Conservation (phyloP, 2,329 filamentous ascomycete genomes). For the Fusarium sambucinum region DNA sequence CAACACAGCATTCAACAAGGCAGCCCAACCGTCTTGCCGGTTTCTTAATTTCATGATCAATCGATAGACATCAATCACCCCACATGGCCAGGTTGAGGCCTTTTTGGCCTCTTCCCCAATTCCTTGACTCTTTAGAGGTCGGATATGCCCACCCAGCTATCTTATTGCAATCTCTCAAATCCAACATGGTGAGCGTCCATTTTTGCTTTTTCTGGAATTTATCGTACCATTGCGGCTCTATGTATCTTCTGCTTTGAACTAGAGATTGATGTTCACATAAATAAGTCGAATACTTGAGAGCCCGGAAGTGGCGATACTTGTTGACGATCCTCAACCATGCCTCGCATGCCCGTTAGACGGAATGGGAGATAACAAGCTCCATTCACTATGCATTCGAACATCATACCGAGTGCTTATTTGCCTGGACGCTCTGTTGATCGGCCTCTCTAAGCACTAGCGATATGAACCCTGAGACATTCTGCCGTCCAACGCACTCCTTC, state of each 20-base stretch:
- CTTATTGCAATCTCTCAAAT: constrained; percentile 12
- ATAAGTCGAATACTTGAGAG: constrained; percentile 23
- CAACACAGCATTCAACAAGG: constrained; percentile 20
- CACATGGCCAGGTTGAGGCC: constrained; percentile 20
- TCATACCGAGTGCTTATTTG: constrained; percentile 9
- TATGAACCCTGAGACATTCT: constrained; percentile 21
- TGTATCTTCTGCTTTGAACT: constrained; percentile 6
- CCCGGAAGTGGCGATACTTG: constrained; percentile 11
- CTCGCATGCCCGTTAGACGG: constrained; percentile 1
- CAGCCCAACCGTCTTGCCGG: constrained; percentile 30
- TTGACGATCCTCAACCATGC: constrained; percentile 14
- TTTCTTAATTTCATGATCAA: constrained; percentile 23
- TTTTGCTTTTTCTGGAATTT: constrained; percentile 40
- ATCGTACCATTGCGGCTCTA: constrained; percentile 41
- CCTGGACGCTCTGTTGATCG: constrained; percentile 7
- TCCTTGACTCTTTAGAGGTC: constrained; percentile 29
- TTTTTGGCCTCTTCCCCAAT: constrained; percentile 5
- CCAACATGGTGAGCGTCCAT: constrained; percentile 7
- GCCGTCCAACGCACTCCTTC: constrained; percentile 13
- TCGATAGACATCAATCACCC: constrained; percentile 22
- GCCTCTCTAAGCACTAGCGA: constrained; percentile 25
- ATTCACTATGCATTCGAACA: constrained; percentile 19
- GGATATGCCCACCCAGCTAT: constrained; percentile 33
- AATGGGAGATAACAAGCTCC: constrained; percentile 18
- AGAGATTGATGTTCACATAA: constrained; percentile 21